Base-by-base conservation (phyloP, 371 early-diverging fungal species). In the Racocetra persica region DNA sequence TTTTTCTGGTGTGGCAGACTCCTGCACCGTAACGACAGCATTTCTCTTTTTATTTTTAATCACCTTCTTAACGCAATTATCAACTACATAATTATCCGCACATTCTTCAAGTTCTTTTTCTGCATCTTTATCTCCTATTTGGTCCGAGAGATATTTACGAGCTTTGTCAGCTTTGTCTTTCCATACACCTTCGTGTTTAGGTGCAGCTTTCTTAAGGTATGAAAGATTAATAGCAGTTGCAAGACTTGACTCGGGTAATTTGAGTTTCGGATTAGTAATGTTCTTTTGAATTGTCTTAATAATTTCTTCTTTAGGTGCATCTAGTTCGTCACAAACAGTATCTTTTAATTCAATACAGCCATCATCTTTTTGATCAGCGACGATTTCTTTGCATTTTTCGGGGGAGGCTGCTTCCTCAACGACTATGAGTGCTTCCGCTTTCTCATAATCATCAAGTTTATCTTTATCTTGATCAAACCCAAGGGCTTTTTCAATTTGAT, bases 121-220 rank as follows among this genome's bases (percentile, higher is more conserved):
- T 1, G 4, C 8, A 65, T 51, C 4, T 16, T 20, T 18, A 28
- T 45, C 26, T 26, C 7, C 18, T 26, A 73, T 22, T 18, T 73
- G 28, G 20, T 11, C 4, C 0, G 3, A 51, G 14, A 73, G 2
- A 54, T 73, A 73, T 20, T 55, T 55, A 3, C 32, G 2, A 2
- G 73, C 73, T 13, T 73, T 54, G 14, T 73, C 55, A 54, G 18
- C 4, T n/a, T 76, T 38, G 4, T 32, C 32, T 32, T 32, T 32
- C 32, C 32, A 32, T 32, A 2, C 32, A 32, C 32, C 32, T 32
- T 60, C 62, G 36, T 72, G 73, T 24, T 49, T 52, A 52, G 73
- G 26, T 20, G 77, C 77, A 13, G 63, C 1, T 24, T 60, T 24
- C 16, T 49, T 24, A 60, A 76, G 62, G 41, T 76, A 76, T 13